Conservation (phyloP, 306 rosid genomes). For the Vigna trinervia region DNA sequence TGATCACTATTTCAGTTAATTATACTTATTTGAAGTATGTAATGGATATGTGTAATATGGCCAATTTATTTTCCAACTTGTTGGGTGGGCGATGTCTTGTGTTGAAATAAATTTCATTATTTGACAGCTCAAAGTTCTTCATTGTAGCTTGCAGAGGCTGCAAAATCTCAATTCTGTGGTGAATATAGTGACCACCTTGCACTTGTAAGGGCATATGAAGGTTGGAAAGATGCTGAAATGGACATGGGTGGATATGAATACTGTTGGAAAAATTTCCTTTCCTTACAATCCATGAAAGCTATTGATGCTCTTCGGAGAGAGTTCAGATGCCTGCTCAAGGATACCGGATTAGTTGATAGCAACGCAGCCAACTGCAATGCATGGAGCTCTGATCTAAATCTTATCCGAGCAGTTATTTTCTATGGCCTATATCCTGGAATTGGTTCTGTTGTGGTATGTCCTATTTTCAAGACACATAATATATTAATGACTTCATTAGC, state of each 20-base stretch:
- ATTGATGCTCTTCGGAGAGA: conserved; percentile 90
- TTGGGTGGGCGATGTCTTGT: conserved; percentile 26
- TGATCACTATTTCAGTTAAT: background rate
- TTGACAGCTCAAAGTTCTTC: conserved; percentile 41
- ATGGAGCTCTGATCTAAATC: conserved; percentile 77
- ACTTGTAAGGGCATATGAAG: conserved; percentile 83
- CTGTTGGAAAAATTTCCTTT: conserved; percentile 95
- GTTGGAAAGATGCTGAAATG: conserved; percentile 88
- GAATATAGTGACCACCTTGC: conserved; percentile 95
- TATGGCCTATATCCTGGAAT: conserved; percentile 94
- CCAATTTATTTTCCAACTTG: conserved; percentile 12
- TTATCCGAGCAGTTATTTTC: conserved; percentile 82
- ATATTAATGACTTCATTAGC: conserved; percentile 20
- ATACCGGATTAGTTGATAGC: conserved; percentile 78
- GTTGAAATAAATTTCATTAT: conserved; percentile 42
- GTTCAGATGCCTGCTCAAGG: conserved; percentile 75
- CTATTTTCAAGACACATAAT: background rate
- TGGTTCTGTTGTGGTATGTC: conserved; percentile 86
- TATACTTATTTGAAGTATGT: background rate
- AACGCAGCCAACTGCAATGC: conserved; percentile 59
- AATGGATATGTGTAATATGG: background rate
- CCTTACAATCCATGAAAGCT: conserved; percentile 90
- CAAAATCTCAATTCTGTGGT: conserved; percentile 79
- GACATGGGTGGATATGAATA: conserved; percentile 79
- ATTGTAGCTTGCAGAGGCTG: conserved; percentile 93